Base-by-base conservation (phyloP, 225 moss, liverwort and hornwort species). In the Polytrichum commune region DNA sequence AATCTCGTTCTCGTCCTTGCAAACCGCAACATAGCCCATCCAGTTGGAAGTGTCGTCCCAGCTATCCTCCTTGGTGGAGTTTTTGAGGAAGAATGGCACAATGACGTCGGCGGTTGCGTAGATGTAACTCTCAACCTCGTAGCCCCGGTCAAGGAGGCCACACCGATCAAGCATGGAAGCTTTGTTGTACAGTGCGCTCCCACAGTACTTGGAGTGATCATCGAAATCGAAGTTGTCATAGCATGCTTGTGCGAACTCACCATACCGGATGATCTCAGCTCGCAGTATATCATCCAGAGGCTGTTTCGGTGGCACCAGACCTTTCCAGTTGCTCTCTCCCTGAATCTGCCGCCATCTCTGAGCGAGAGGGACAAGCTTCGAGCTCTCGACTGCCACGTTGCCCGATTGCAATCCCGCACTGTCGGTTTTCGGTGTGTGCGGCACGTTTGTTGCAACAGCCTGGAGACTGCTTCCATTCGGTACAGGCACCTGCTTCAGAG, bases 11-110 rank as follows among this genome's bases (percentile, higher is more conserved):
- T 85, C 70, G 19, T 83, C 78, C 0, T 79, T 91, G 77, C 84
- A 69, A 1, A 92, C 90, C 5, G 92, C 92, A 1, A 92, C 85
- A 54, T 68, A 95, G 18, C 93, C 93, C 1, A 91, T 84, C 93
- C 91, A 95, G 30, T 95, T 95, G 1, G 91, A 91, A 55, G 55
- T 82, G 2, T 83, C 85, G 71, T 87, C 85, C 95, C 95, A 95
- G 18, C 22, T n/a, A 0, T 63, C 54, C 0, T 29, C 3, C 4
- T 66, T 53, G 13, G 0, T 5, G 4, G 75, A 70, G 7, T 68
- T 78, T 35, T 72, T 78, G 74, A 94, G 77, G 72, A 88, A 75
- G 32, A 71, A 77, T 2, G 88, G 81, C 3, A 81, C 0, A 0
- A 77, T 73, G 8, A 61, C 22, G 20, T 92, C 67, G 1, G 88